These are phyloP conservation scores for Saksenaea oblongispora DNA, from an alignment of 371 early-diverging fungal genomes.

Conservation along the genomic window DNA sequence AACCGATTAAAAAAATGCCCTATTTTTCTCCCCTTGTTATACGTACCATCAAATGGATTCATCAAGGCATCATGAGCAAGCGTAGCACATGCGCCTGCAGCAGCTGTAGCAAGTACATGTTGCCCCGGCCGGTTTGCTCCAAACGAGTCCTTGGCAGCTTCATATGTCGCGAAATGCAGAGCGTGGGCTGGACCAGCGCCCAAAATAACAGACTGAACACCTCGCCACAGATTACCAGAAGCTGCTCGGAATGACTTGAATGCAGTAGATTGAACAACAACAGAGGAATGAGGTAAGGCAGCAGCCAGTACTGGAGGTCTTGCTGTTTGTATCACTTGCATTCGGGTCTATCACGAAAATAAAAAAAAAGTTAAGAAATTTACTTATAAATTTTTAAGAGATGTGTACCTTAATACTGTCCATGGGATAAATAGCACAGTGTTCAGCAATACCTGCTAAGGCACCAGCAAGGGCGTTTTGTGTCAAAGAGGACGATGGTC, in stretches of 20 bases:
- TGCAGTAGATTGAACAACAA: slow-evolving; percentile 7
- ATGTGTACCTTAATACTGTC: slow-evolving; percentile 85
- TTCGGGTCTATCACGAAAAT: slow-evolving; percentile 68
- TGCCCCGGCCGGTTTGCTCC: slow-evolving; percentile 56
- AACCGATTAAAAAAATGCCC: neutral
- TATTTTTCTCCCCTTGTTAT: neutral
- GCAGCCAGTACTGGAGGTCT: slow-evolving; percentile 13
- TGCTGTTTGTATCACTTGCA: slow-evolving; percentile 72
- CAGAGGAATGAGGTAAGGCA: slow-evolving; percentile 19
- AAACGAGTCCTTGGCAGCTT: slow-evolving; percentile 77
- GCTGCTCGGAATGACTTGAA: slow-evolving; percentile 12
- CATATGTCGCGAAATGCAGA: slow-evolving; percentile 90
- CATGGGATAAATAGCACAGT: slow-evolving; percentile 90
- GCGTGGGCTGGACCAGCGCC: slow-evolving; percentile 97
- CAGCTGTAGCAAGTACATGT: slow-evolving; percentile 63
- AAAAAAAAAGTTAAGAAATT: too few species aligned
- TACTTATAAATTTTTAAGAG: too few species aligned
- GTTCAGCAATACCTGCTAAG: slow-evolving; percentile 93
- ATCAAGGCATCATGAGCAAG: slow-evolving; percentile 81
- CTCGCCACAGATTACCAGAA: slow-evolving; percentile 78
- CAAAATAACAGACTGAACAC: slow-evolving; percentile 83
- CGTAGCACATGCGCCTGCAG: slow-evolving; percentile 88
- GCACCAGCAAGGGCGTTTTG: slow-evolving; percentile 90
- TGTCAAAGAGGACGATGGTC: slow-evolving; percentile 68
- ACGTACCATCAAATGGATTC: slow-evolving; percentile 88